Evolutionary conservation across 2,329 filamentous ascomycete species (phyloP).

Genomic region (Xylaria polymorpha): DNA sequence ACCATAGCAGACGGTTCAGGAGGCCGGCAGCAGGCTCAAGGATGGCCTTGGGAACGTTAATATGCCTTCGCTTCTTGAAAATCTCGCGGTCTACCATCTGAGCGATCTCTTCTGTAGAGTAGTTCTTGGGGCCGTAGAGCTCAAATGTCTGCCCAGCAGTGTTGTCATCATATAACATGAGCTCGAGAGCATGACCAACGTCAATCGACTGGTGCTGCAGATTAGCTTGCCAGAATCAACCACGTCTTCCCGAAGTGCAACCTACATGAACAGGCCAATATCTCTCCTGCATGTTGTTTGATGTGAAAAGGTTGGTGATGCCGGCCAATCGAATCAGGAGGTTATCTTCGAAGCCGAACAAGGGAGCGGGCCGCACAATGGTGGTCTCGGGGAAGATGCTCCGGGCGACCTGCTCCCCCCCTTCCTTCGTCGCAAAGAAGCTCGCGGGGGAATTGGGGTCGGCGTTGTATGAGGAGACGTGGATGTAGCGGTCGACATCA

Average conservation of each 20-base stretch:
- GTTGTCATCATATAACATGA: conserved; percentile 89
- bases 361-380: conserved; percentile 90
- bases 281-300: conserved; percentile 93
- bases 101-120: conserved; percentile 88
- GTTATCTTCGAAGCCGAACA: conserved; percentile 95
- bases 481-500: conserved; percentile 95
- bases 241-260: conserved; percentile 35
- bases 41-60: conserved; percentile 87
- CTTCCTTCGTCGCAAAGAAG: conserved; percentile 92
- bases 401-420: conserved; percentile 84
- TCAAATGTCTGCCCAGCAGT: conserved; percentile 93
- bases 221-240: conserved; percentile 28
- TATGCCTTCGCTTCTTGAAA: conserved; percentile 85
- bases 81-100: conserved; percentile 92
- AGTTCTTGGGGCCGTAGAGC: conserved; percentile 92
- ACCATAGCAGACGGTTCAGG: conserved; percentile 89
- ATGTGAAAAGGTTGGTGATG: conserved; percentile 83
- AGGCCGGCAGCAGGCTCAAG: conserved; percentile 79
- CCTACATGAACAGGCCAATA: conserved; percentile 90
- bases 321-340: conserved; percentile 87
- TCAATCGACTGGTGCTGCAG: conserved; percentile 75
- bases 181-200: conserved; percentile 87
- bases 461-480: conserved; percentile 95
- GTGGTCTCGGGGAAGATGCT: conserved; percentile 96
- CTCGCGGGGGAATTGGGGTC: conserved; percentile 82